Conservation (phyloP, 108 stramenopile species). For the Fragilaria crotonensis region DNA sequence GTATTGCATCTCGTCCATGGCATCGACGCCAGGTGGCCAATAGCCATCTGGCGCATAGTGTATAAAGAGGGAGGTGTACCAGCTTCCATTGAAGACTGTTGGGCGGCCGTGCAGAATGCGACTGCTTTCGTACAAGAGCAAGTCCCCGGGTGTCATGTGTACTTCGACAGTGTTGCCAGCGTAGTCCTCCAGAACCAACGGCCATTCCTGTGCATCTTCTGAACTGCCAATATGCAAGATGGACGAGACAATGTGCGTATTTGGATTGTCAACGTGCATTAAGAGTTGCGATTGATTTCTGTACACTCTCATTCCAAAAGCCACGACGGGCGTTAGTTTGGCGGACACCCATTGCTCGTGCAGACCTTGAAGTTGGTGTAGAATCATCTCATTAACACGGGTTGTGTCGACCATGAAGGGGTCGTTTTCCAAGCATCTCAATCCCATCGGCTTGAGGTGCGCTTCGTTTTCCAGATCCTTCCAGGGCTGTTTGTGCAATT, state of each 20-base stretch:
- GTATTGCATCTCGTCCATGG: not conserved
- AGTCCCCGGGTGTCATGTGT: slow-evolving; percentile 43
- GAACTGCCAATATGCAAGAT: slow-evolving; percentile 55
- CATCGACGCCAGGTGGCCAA: not conserved
- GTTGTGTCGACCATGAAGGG: slow-evolving; percentile 13
- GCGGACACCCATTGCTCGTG: slow-evolving; percentile 40
- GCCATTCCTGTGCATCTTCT: slow-evolving; percentile 46
- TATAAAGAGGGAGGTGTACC: slow-evolving; percentile 40
- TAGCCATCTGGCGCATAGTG: slow-evolving; percentile 18
- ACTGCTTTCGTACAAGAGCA: slow-evolving; percentile 77
- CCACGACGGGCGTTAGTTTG: slow-evolving; percentile 19
- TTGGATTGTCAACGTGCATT: slow-evolving; percentile 57
- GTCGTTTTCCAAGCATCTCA: not conserved
- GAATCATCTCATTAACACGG: slow-evolving; percentile 11
- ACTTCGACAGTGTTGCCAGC: slow-evolving; percentile 42
- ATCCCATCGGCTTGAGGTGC: slow-evolving; percentile 13
- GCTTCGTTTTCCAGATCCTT: slow-evolving; percentile 18
- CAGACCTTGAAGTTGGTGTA: slow-evolving; percentile 29
- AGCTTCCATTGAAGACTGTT: slow-evolving; percentile 25
- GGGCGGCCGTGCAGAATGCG: slow-evolving; percentile 61
- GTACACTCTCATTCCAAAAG: slow-evolving; percentile 55
- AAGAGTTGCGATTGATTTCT: slow-evolving; percentile 37
- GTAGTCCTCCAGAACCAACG: slow-evolving; percentile 46
- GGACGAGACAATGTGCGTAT: slow-evolving; percentile 49
- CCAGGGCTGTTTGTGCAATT: slow-evolving; percentile 10